These are phyloP conservation scores for Solanum hybrid DNA, from an alignment of 305 asterid genomes.

Conservation along the genomic window DNA sequence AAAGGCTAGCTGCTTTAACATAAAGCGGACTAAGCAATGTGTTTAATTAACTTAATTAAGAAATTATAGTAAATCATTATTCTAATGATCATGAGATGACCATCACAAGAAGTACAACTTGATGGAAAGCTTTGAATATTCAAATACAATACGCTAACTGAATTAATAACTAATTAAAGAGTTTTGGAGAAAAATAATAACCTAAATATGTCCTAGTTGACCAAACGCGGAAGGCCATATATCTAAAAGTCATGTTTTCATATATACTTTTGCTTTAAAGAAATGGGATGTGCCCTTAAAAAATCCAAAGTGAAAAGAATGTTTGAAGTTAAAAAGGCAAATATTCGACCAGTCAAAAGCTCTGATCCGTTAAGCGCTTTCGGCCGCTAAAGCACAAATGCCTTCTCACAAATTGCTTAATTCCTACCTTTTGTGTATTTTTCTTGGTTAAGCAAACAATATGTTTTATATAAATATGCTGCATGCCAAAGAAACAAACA, in stretches of 20 bases:
- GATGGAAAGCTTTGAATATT: not conserved
- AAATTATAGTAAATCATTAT: not conserved
- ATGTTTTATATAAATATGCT: not conserved
- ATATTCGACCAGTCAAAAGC: not conserved
- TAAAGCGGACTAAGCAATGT: not conserved
- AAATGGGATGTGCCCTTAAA: not conserved
- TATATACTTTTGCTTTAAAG: not conserved
- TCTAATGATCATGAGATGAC: not conserved
- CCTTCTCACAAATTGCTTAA: not conserved
- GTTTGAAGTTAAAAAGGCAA: not conserved
- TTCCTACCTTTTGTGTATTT: not conserved
- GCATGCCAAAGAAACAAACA: not conserved
- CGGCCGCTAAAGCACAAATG: conserved; percentile 1
- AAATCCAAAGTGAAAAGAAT: not conserved
- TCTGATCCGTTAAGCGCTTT: not conserved
- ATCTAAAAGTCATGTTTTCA: not conserved
- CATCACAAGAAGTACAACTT: not conserved
- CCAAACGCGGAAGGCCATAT: not conserved
- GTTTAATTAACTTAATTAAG: not conserved
- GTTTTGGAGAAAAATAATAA: not conserved
- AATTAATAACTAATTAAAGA: not conserved
- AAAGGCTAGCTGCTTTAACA: not conserved
- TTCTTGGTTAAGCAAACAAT: not conserved
- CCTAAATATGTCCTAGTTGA: not conserved
- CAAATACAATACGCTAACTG: not conserved